A percentile compares a stretch with the other conserved stretches of the same genome.
phyloP scores from a whole-genome alignment of 306 rosid genomes.

The Potentilla sterilis region DNA sequence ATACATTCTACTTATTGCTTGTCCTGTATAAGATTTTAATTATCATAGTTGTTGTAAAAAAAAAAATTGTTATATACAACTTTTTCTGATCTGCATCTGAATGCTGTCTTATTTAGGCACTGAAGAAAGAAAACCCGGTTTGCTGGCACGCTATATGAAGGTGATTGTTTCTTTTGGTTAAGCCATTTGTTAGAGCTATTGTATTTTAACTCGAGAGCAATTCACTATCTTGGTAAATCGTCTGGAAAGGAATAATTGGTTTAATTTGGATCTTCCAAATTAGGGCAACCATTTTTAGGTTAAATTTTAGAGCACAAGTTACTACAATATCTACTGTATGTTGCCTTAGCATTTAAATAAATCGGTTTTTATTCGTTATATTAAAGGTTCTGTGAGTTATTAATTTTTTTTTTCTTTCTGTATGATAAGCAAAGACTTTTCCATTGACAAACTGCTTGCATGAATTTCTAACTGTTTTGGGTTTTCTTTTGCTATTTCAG shows the following conservation, averaged over 20 bases:
- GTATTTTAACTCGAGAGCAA: not conserved
- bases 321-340: not conserved
- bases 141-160: constrained; percentile 88
- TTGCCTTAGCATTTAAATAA: not conserved
- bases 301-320: not conserved
- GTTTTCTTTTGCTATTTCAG: constrained; percentile 47
- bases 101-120: constrained; percentile 45
- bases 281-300: not conserved
- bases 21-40: not conserved
- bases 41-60: not conserved
- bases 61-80: not conserved
- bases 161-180: constrained; percentile 37
- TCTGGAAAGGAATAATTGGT: not conserved
- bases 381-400: not conserved
- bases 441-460: not conserved
- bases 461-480: constrained; percentile 19
- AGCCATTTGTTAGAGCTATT: not conserved
- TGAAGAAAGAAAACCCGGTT: constrained; percentile 63
- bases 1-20: constrained; percentile 12
- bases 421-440: not conserved
- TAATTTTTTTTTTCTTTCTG: too few species aligned
- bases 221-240: not conserved
- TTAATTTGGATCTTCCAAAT: not conserved
- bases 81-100: not conserved
- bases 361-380: not conserved